A percentile compares a stretch with the other conserved stretches of the same genome.
phyloP scores from a whole-genome alignment of 116 monocot genomes.

The Thalassia testudinum region DNA sequence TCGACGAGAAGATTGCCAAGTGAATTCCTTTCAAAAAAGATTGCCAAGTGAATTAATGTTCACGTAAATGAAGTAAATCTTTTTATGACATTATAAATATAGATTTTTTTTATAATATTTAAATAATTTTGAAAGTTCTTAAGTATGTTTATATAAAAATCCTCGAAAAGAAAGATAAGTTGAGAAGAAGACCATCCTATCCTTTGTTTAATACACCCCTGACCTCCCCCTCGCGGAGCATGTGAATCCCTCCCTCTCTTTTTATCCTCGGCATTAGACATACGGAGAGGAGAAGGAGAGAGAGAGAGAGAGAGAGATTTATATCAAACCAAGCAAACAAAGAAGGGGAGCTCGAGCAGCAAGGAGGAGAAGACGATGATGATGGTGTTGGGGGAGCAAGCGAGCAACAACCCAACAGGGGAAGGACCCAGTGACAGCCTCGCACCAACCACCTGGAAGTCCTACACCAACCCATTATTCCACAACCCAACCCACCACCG shows the following conservation, averaged over 20 bases:
- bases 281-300: neutral
- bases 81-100: too few species aligned
- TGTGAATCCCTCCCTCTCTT: neutral
- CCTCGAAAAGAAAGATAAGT: too few species aligned
- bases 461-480: constrained; percentile 63
- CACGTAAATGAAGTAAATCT: too few species aligned
- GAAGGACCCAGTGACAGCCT: neutral
- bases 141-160: too few species aligned
- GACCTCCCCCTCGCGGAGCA: neutral
- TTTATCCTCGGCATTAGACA: neutral
- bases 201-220: too few species aligned
- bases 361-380: neutral
- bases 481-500: constrained; percentile 5
- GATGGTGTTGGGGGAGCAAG: neutral
- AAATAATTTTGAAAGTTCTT: too few species aligned
- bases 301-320: neutral
- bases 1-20: too few species aligned
- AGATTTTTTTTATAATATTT: too few species aligned
- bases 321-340: too few species aligned
- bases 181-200: too few species aligned
- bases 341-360: neutral
- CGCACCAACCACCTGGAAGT: constrained; percentile 31
- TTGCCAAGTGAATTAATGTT: too few species aligned
- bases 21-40: too few species aligned
- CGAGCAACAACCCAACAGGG: neutral